A percentile compares a stretch with the other conserved stretches of the same genome.
Conservation (phyloP, 495 filamentous ascomycete species). For the Aspergillus mulundensis region DNA sequence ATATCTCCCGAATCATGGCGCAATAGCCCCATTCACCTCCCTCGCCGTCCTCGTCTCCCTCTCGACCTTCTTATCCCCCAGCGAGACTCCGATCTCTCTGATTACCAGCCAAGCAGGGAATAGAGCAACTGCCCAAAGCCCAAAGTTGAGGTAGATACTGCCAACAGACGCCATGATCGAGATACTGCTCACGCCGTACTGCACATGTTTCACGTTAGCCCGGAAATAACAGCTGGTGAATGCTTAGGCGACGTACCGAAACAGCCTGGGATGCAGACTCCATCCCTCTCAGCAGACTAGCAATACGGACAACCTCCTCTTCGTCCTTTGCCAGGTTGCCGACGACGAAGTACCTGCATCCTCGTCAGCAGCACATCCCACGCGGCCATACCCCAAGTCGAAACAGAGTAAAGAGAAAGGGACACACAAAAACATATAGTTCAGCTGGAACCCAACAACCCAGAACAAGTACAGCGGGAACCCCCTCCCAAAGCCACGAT, state of each 20-base stretch:
- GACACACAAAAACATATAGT: conserved; percentile 58
- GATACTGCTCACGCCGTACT: conserved; percentile 55
- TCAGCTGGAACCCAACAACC: conserved; percentile 57
- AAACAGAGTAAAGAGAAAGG: no score
- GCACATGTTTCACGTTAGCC: not conserved
- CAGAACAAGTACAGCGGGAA: conserved; percentile 58
- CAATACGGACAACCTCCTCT: conserved; percentile 56
- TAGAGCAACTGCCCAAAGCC: conserved; percentile 54
- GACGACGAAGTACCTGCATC: conserved; percentile 55
- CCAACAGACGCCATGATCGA: conserved; percentile 56
- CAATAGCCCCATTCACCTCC: not conserved
- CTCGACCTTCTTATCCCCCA: conserved; percentile 35
- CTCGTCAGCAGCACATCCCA: no score
- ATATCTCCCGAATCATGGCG: no score
- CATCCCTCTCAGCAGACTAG: conserved; percentile 55
- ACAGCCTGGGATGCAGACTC: conserved; percentile 62
- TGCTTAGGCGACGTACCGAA: conserved; percentile 27
- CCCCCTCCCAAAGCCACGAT: conserved; percentile 50
- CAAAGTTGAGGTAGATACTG: conserved; percentile 60
- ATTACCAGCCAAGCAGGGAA: conserved; percentile 58
- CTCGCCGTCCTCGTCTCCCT: conserved; percentile 19
- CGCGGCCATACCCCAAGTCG: not conserved
- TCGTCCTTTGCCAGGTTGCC: conserved; percentile 52
- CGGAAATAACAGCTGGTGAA: not conserved
- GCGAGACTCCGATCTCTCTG: conserved; percentile 42